Conservation (phyloP, 148 eudicot genomes). For the Beta vulgaris region DNA sequence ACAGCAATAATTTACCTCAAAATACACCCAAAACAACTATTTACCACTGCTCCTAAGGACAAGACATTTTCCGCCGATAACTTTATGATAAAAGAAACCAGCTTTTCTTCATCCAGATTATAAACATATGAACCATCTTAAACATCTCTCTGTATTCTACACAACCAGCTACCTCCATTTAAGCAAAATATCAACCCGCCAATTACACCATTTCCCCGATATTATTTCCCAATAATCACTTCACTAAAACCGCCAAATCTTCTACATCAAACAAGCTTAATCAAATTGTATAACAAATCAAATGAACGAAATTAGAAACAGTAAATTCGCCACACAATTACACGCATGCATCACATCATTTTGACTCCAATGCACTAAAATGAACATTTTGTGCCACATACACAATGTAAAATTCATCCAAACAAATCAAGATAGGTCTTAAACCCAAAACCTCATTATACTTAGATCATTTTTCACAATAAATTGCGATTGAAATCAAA, state of each 20-base stretch:
- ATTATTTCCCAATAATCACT: not conserved
- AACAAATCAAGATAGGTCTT: not conserved
- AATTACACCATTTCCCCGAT: not conserved
- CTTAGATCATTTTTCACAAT: not conserved
- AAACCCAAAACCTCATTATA: conserved; percentile 13
- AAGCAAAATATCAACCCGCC: not conserved
- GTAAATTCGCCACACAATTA: not conserved
- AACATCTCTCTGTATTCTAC: not conserved
- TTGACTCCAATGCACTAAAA: not conserved
- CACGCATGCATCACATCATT: not conserved
- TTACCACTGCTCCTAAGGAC: not conserved
- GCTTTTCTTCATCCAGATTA: not conserved
- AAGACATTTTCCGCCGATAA: too few species aligned
- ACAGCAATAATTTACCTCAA: not conserved
- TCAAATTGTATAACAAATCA: not conserved
- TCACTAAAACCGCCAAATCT: not conserved
- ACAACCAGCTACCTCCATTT: not conserved
- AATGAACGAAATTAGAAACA: not conserved
- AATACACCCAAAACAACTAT: not conserved
- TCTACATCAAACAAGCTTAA: not conserved
- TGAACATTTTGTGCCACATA: not conserved
- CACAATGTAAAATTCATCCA: not conserved
- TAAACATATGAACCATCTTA: not conserved
- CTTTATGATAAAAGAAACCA: not conserved
- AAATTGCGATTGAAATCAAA: not conserved